Base-by-base conservation (phyloP, 164 flowering plant genomes). In the Santalum album region DNA sequence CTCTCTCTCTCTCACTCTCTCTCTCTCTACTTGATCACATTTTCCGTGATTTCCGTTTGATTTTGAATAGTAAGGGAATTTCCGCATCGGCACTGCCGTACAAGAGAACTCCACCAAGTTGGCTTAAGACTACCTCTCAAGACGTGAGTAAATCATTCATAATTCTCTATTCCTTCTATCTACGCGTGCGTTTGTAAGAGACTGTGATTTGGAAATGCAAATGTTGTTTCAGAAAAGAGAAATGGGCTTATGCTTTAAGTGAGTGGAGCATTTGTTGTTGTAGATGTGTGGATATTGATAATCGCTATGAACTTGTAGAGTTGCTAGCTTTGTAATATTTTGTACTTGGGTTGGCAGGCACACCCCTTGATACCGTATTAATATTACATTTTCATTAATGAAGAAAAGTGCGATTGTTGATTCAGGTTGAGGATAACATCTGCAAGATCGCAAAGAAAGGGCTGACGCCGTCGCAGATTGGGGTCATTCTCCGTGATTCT, bases 391-490 rank as follows among this genome's bases (percentile, higher is more conserved):
- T n/a, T n/a, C n/a, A n/a, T n/a, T n/a, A n/a, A n/a, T n/a, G n/a
- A n/a, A n/a, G n/a, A n/a, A n/a, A n/a, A 14, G n/a, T 1, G 42
- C 16, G 20, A n/a, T 36, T 1, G 23, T 47, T n/a, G 19, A 25
- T 47, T 38, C 42, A 89, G 97, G 97, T 90, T 38, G 92, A 84
- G 58, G 97, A 86, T 3, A 82, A 74, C 70, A 90, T 90, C 22
- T 84, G 95, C 78, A 90, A 90, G 62, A 79, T 86, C 54, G 97
- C 97, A 6, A 90, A 90, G 78, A 90, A 83, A 69, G 97, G 97
- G n/a, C 26, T 86, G 73, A 77, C 95, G 7, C 97, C 97, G 15
- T 90, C 97, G 1, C 97, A 90, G 77, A 84, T 90, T 19, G 97
- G 97, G 63, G 95, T 90, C 22, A 72, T 90, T 54, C 92, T 90